phyloP scores from a whole-genome alignment of 2,329 filamentous ascomycete species.

The Byssochlamys sp. region DNA sequence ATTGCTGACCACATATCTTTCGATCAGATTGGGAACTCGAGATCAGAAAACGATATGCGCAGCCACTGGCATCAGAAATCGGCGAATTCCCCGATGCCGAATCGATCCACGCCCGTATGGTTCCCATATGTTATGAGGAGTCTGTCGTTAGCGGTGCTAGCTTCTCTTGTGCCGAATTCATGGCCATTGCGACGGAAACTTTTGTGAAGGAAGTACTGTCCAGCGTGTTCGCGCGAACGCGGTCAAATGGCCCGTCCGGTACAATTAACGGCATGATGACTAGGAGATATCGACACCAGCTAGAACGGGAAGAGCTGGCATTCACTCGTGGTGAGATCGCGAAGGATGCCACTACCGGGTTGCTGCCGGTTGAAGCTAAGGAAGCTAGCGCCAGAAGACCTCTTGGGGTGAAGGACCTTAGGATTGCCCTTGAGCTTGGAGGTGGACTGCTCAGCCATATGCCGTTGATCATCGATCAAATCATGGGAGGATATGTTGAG shows the following conservation, averaged over 20 bases:
- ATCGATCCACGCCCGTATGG: slow-evolving; percentile 50
- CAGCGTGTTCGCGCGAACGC: slow-evolving; percentile 45
- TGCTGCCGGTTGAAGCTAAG: slow-evolving; percentile 72
- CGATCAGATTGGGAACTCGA: slow-evolving; percentile 52
- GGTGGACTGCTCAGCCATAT: slow-evolving; percentile 69
- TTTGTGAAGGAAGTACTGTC: slow-evolving; percentile 54
- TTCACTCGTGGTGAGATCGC: slow-evolving; percentile 63
- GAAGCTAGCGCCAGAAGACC: slow-evolving; percentile 62
- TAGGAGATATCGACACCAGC: slow-evolving; percentile 62
- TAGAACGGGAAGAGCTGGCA: slow-evolving; percentile 65
- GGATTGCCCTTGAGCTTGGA: slow-evolving; percentile 64
- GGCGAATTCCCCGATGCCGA: slow-evolving; percentile 53
- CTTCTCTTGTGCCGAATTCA: slow-evolving; percentile 47
- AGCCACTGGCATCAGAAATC: slow-evolving; percentile 51
- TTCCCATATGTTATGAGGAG: slow-evolving; percentile 58
- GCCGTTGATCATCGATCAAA: slow-evolving; percentile 61
- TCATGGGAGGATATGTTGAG: slow-evolving; percentile 63
- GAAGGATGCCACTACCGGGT: slow-evolving; percentile 60
- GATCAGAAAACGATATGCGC: slow-evolving; percentile 55
- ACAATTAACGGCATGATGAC: slow-evolving; percentile 68
- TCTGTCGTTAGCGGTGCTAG: slow-evolving; percentile 47
- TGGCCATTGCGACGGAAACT: slow-evolving; percentile 53
- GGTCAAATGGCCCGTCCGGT: slow-evolving; percentile 51
- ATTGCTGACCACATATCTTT: slow-evolving; percentile 5
- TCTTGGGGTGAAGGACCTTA: slow-evolving; percentile 67